Percentiles rank a stretch among this genome's conserved stretches.
These are phyloP conservation scores for Nitzschia palea DNA, from an alignment of 108 stramenopile species.

Conservation along the genomic window DNA sequence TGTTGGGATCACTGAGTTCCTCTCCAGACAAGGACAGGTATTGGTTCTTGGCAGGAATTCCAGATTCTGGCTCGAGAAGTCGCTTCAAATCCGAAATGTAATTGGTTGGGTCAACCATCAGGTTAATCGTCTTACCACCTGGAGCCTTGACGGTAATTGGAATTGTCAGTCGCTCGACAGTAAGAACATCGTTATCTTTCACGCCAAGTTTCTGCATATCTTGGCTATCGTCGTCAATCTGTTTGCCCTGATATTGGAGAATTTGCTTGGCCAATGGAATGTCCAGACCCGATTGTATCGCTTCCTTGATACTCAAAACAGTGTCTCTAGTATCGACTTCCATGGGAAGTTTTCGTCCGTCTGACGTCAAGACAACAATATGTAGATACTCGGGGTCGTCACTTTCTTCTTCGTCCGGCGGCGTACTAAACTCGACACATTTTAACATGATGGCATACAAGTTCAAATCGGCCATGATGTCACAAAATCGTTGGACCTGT, in stretches of 20 bases:
- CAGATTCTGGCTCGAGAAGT: conserved; percentile 15
- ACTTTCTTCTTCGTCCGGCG: conserved; percentile 24
- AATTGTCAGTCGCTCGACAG: conserved; percentile 15
- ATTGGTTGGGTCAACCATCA: conserved; percentile 25
- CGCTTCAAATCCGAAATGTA: conserved; percentile 18
- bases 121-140: neutral
- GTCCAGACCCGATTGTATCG: conserved; percentile 2
- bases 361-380: conserved; percentile 10
- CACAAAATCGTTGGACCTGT: conserved; percentile 30
- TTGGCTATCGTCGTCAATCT: neutral
- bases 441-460: conserved; percentile 36
- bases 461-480: conserved; percentile 34
- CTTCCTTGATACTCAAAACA: conserved; percentile 12
- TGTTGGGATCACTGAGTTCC: conserved; percentile 24
- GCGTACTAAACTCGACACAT: conserved; percentile 21
- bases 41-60: conserved; percentile 30
- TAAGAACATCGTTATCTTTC: conserved; percentile 18
- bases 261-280: conserved; percentile 21
- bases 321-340: conserved; percentile 19
- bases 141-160: conserved; percentile 16
- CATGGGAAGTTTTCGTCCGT: conserved; percentile 21
- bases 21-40: conserved; percentile 8
- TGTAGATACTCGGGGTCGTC: conserved; percentile 22
- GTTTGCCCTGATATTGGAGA: conserved; percentile 8
- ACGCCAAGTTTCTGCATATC: conserved; percentile 16